A percentile compares a stretch with the other conserved stretches of the same genome.
Evolutionary conservation across 2,329 filamentous ascomycete genomes (phyloP).

Genomic region (Sarocladiaceae sp.): DNA sequence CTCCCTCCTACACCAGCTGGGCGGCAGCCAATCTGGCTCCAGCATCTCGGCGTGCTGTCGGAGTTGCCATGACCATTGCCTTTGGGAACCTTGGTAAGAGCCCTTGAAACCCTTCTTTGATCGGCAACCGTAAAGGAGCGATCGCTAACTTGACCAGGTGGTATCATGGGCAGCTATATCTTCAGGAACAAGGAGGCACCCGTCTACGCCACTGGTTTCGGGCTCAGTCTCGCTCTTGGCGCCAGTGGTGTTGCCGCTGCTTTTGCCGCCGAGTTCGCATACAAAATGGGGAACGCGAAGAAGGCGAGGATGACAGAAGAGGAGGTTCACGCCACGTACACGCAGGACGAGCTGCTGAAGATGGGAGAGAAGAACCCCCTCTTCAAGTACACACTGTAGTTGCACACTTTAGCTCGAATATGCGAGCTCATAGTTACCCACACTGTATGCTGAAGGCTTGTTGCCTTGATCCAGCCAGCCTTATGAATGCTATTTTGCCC

Average conservation of each 20-base stretch:
- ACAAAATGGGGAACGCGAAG: conserved; percentile 16
- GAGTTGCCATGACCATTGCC: conserved; percentile 23
- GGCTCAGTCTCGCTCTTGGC: conserved; percentile 21
- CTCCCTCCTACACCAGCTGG: conserved; percentile 60
- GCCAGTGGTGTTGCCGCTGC: conserved; percentile 17
- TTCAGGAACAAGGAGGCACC: conserved; percentile 17
- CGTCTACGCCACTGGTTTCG: conserved; percentile 24
- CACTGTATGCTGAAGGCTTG: too few relatives aligned
- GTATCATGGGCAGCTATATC: conserved; percentile 14
- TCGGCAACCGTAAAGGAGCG: too few relatives aligned
- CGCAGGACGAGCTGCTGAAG: conserved; percentile 4
- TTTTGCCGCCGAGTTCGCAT: conserved; percentile 19
- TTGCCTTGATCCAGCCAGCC: too few relatives aligned
- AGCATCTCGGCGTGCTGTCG: conserved; percentile 24
- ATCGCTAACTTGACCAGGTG: too few relatives aligned
- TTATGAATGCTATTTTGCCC: too few relatives aligned
- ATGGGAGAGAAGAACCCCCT: conserved; percentile 8
- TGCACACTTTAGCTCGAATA: too few relatives aligned
- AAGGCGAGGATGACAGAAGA: conserved; percentile 16
- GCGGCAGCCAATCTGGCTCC: conserved; percentile 58
- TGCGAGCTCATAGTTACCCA: too few relatives aligned
- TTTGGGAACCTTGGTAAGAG: conserved; percentile 22
- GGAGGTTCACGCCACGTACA: conserved; percentile 2
- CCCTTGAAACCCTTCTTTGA: too few relatives aligned
- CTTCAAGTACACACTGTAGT: conserved; percentile 10